Conservation (phyloP, 2,329 filamentous ascomycete species). For the Trichoderma hamatum region DNA sequence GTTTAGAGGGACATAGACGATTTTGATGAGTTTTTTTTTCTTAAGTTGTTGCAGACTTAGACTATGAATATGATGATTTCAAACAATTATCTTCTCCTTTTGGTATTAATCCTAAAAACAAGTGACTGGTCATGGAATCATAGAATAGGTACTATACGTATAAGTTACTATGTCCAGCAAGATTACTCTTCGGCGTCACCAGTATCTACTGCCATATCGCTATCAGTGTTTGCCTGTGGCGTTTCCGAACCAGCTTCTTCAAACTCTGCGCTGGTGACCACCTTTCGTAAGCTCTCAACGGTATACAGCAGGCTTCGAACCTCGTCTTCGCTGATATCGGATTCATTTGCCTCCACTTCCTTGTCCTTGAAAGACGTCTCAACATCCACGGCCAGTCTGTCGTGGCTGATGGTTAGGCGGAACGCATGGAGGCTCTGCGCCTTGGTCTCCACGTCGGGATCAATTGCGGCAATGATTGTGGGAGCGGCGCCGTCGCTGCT, state of each 20-base stretch:
- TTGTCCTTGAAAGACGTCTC: constrained; percentile 35
- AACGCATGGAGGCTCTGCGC: constrained; percentile 40
- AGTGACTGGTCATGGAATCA: background rate
- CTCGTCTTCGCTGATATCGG: constrained; percentile 44
- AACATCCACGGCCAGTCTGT: constrained; percentile 38
- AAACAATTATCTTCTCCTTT: background rate
- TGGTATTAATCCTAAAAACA: background rate
- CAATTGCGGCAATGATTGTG: constrained; percentile 46
- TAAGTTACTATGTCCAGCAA: background rate
- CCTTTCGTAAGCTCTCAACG: constrained; percentile 53
- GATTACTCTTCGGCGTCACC: constrained; percentile 14
- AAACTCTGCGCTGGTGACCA: constrained; percentile 34
- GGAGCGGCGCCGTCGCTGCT: constrained; percentile 30
- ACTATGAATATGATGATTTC: constrained; percentile 31
- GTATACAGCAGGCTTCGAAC: constrained; percentile 50
- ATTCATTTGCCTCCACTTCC: constrained; percentile 36
- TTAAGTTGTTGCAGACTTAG: constrained; percentile 33
- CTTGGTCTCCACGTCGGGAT: constrained; percentile 38
- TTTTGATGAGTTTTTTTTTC: constrained; percentile 40
- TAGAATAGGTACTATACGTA: background rate
- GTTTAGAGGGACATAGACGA: constrained; percentile 46
- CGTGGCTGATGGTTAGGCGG: constrained; percentile 39
- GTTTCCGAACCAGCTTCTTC: constrained; percentile 30
- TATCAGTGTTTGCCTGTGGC: constrained; percentile 17
- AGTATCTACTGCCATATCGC: constrained; percentile 18